phyloP scores from a whole-genome alignment of 805 yeast genomes.

The Middelhovenomyces tepae region DNA sequence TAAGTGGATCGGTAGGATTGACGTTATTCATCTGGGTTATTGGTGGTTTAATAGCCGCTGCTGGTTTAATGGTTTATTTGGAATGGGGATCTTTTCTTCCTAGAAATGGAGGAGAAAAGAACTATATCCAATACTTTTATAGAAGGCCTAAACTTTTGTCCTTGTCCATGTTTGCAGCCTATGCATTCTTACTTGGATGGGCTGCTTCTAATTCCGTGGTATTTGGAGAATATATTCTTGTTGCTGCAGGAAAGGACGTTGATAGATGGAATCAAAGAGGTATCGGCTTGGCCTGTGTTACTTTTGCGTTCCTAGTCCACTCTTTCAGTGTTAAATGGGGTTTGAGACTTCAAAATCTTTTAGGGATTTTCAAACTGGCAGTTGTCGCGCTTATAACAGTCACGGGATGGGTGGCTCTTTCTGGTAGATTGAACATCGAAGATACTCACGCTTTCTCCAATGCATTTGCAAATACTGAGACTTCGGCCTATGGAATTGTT shows the following conservation, averaged over 20 bases:
- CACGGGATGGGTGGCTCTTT: constrained; percentile 78
- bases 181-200: constrained; percentile 72
- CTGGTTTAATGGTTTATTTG: constrained; percentile 63
- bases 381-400: constrained; percentile 61
- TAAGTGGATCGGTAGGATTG: constrained; percentile 64
- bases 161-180: constrained; percentile 58
- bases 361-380: constrained; percentile 68
- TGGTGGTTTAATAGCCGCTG: constrained; percentile 59
- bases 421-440: constrained; percentile 50
- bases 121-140: constrained; percentile 65
- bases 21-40: constrained; percentile 65
- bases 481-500: constrained; percentile 35
- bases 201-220: constrained; percentile 78
- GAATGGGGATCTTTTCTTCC: constrained; percentile 75
- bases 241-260: constrained; percentile 60
- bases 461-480: constrained; percentile 45
- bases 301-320: constrained; percentile 60
- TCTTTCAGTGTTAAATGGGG: constrained; percentile 56
- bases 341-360: constrained; percentile 50
- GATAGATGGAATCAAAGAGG: constrained; percentile 73
- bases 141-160: constrained; percentile 60
- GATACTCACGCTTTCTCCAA: constrained; percentile 53
- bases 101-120: constrained; percentile 81
- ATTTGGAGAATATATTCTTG: constrained; percentile 67
- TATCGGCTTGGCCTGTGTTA: constrained; percentile 64